Percentiles rank a stretch among this genome's conserved stretches.
phyloP scores from a whole-genome alignment of 257 asterid species.

The Nicotiana tabacum region DNA sequence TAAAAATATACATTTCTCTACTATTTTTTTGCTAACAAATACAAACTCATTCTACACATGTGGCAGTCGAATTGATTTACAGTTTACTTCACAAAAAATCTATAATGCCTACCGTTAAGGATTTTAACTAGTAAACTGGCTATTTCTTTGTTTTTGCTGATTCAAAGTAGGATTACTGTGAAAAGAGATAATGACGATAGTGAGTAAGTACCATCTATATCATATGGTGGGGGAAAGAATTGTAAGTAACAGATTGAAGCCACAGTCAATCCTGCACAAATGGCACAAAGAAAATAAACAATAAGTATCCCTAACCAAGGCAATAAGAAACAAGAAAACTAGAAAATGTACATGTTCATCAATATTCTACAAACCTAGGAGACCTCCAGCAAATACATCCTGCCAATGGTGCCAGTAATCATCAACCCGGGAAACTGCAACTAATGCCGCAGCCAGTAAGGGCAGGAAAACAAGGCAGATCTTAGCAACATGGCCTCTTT shows the following conservation, averaged over 20 bases:
- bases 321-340: neutral
- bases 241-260: slow-evolving; percentile 92
- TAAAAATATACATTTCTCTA: too few species aligned
- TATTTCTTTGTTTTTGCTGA: neutral
- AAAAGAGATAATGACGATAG: neutral
- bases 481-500: slow-evolving; percentile 70
- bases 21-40: neutral
- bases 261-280: slow-evolving; percentile 62
- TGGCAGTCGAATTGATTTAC: neutral
- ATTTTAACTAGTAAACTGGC: neutral
- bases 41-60: neutral
- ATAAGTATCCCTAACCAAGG: neutral
- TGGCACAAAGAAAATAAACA: slow-evolving; percentile 16
- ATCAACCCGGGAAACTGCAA: slow-evolving; percentile 81
- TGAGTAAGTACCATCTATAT: slow-evolving; percentile 54
- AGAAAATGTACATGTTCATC: slow-evolving; percentile 6
- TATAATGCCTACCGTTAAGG: neutral
- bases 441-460: slow-evolving; percentile 65
- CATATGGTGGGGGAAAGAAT: slow-evolving; percentile 88
- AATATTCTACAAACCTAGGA: slow-evolving; percentile 40
- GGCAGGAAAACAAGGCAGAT: slow-evolving; percentile 62
- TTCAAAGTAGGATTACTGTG: neutral
- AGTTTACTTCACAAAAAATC: neutral
- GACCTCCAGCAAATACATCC: slow-evolving; percentile 72
- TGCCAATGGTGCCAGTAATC: slow-evolving; percentile 93